phyloP scores from a whole-genome alignment of 2,329 filamentous ascomycete genomes.

The Whalleya microplaca region DNA sequence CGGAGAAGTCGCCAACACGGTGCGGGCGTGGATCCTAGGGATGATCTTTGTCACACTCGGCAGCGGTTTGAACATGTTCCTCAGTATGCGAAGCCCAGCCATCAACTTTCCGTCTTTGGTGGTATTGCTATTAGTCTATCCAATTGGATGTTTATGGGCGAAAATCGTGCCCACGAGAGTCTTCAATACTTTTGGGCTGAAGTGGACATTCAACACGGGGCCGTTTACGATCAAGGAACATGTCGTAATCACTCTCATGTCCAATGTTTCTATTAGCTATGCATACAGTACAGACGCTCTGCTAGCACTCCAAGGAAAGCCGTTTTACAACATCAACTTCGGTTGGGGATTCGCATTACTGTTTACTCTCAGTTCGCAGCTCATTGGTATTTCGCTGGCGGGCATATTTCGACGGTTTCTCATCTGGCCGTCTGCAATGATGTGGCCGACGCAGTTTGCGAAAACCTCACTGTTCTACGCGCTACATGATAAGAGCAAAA shows the following conservation, averaged over 20 bases:
- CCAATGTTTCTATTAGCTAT: constrained; percentile 44
- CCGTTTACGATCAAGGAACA: constrained; percentile 53
- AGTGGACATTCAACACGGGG: constrained; percentile 48
- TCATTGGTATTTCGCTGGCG: constrained; percentile 58
- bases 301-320: constrained; percentile 45
- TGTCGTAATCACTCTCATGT: constrained; percentile 48
- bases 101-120: constrained; percentile 45
- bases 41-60: constrained; percentile 48
- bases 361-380: constrained; percentile 52
- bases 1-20: constrained; percentile 46
- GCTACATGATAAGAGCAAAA: constrained; percentile 46
- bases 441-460: constrained; percentile 53
- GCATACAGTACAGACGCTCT: constrained; percentile 46
- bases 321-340: constrained; percentile 46
- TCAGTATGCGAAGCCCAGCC: constrained; percentile 40
- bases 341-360: constrained; percentile 54
- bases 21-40: constrained; percentile 50
- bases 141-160: constrained; percentile 49
- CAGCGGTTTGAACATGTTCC: constrained; percentile 43
- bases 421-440: constrained; percentile 52
- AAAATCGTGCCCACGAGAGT: constrained; percentile 45
- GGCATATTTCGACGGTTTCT: constrained; percentile 54
- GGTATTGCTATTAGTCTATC: constrained; percentile 47
- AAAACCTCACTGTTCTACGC: constrained; percentile 53
- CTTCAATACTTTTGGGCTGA: constrained; percentile 46